Conservation (phyloP, 768 basidiomycete genomes). For the Russula vinacea region DNA sequence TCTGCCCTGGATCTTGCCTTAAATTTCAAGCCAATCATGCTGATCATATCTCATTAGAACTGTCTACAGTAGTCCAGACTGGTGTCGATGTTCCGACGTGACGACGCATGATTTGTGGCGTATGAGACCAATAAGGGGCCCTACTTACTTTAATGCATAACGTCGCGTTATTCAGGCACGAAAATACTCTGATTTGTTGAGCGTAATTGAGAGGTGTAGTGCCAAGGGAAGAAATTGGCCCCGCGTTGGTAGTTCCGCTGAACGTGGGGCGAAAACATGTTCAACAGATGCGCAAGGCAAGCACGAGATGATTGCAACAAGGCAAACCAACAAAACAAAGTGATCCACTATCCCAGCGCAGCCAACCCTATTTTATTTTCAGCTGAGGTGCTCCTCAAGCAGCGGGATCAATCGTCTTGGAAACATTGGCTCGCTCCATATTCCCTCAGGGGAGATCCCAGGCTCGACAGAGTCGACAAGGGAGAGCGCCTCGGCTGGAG, state of each 20-base stretch:
- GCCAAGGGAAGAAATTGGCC: background rate
- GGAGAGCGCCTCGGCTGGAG: background rate
- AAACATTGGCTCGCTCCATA: slow-evolving; percentile 10
- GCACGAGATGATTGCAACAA: background rate
- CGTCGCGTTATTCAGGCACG: background rate
- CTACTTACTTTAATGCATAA: background rate
- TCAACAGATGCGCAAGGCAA: background rate
- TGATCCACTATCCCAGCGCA: background rate
- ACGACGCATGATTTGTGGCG: background rate
- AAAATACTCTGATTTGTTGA: background rate
- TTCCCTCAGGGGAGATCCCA: background rate
- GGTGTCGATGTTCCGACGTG: background rate
- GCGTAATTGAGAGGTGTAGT: background rate
- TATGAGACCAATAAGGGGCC: background rate
- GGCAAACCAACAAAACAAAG: background rate
- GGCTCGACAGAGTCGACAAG: slow-evolving; percentile 17
- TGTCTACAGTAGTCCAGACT: background rate
- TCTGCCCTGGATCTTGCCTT: too few species aligned
- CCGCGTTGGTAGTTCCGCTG: background rate
- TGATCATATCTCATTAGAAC: background rate
- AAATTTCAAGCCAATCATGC: too few species aligned
- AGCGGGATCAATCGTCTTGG: slow-evolving; percentile 16
- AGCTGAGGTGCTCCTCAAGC: slow-evolving; percentile 23
- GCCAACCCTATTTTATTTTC: background rate
- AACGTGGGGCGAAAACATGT: background rate